These are phyloP conservation scores for Funneliformis caledonium DNA, from an alignment of 371 early-diverging fungal species.

Conservation along the genomic window DNA sequence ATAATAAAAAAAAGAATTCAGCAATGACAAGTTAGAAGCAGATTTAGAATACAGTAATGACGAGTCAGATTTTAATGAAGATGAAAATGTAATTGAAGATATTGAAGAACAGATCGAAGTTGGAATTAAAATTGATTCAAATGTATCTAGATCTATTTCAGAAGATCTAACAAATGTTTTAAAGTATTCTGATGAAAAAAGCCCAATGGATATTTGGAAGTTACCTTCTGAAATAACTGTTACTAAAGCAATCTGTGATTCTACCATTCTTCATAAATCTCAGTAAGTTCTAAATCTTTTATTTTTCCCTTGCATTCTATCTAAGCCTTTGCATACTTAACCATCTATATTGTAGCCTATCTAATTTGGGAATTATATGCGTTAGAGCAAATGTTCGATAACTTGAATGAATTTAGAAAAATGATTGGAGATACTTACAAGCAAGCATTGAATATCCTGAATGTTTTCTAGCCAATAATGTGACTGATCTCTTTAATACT, in stretches of 20 bases:
- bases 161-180: not conserved
- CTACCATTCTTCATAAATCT: not conserved
- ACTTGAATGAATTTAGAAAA: conserved; percentile 10
- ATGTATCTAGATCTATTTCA: not conserved
- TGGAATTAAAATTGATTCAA: not conserved
- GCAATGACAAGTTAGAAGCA: too few relatives aligned
- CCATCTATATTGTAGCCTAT: not conserved
- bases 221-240: conserved; percentile 4
- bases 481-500: not conserved
- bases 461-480: not conserved
- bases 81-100: not conserved
- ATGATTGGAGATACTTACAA: conserved; percentile 13
- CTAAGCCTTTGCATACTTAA: not conserved
- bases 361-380: not conserved
- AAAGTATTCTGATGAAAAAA: not conserved
- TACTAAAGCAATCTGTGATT: not conserved
- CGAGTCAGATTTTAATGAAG: too few relatives aligned
- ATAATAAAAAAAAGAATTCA: too few relatives aligned
- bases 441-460: conserved; percentile 15
- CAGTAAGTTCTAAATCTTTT: conserved; percentile 5
- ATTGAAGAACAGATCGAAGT: not conserved
- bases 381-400: not conserved
- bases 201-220: not conserved
- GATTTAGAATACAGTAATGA: too few relatives aligned
- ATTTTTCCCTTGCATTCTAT: not conserved